Evolutionary conservation across 2,329 filamentous ascomycete species (phyloP).

Genomic region (Exophiala calicioides): DNA sequence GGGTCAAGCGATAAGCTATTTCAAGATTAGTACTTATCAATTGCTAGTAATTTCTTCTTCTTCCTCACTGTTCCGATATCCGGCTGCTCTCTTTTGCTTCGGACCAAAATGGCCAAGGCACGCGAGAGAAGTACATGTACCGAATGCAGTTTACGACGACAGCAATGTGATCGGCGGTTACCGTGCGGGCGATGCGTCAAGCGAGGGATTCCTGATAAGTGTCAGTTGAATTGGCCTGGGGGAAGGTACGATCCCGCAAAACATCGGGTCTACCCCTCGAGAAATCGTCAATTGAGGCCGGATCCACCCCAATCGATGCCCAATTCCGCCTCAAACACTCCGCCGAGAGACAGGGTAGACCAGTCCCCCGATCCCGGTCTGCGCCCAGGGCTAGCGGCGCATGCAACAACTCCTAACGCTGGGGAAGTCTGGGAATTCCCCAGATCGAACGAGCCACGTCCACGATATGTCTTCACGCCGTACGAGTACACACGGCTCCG

Average conservation of each 20-base stretch:
- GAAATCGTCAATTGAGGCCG: slow-evolving; percentile 1
- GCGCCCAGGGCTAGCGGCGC: neutral
- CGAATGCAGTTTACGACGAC: slow-evolving; percentile 15
- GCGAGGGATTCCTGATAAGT: slow-evolving; percentile 15
- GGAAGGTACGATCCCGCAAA: slow-evolving; percentile 4
- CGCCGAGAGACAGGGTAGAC: neutral
- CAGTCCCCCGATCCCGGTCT: neutral
- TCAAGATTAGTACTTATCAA: neutral
- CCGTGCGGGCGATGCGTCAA: slow-evolving; percentile 18
- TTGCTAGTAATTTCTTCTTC: neutral
- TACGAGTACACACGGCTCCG: slow-evolving; percentile 1
- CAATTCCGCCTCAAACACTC: too few relatives aligned
- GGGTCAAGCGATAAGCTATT: neutral
- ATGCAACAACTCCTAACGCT: neutral
- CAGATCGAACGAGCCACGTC: slow-evolving; percentile 5
- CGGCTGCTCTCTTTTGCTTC: too few relatives aligned
- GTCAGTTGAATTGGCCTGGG: slow-evolving; percentile 6
- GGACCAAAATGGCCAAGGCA: slow-evolving; percentile 6
- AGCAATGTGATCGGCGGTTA: slow-evolving; percentile 15
- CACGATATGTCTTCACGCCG: slow-evolving; percentile 13
- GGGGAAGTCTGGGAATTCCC: neutral
- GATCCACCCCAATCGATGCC: too few relatives aligned
- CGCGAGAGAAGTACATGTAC: slow-evolving; percentile 12
- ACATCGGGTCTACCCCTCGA: slow-evolving; percentile 13
- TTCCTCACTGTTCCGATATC: too few relatives aligned